phyloP scores from a whole-genome alignment of 192 early-diverging fungal genomes.

The Podila horticola region DNA sequence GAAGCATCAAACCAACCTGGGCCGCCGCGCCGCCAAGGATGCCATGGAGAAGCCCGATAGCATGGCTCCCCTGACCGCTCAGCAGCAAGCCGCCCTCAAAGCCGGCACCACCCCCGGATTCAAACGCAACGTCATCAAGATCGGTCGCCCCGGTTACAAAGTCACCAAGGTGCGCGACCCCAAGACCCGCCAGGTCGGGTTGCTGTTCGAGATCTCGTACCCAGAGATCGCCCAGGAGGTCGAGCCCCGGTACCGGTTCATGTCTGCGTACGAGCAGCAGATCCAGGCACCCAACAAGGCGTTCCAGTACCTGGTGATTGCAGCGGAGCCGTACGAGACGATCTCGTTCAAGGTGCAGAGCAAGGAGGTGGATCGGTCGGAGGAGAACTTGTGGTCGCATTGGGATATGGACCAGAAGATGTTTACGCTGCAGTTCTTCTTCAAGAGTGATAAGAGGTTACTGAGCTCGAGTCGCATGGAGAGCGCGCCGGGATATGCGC shows the following conservation, averaged over 20 bases:
- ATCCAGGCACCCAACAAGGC: slow-evolving; percentile 87
- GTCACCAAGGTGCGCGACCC: slow-evolving; percentile 94
- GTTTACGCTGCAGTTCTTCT: slow-evolving; percentile 95
- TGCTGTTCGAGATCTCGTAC: slow-evolving; percentile 95
- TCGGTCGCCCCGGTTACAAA: slow-evolving; percentile 95
- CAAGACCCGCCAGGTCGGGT: slow-evolving; percentile 83
- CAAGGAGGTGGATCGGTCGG: slow-evolving; percentile 88
- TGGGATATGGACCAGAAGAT: slow-evolving; percentile 93
- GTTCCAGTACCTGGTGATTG: slow-evolving; percentile 94
- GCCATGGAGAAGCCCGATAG: slow-evolving; percentile 70
- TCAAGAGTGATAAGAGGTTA: slow-evolving; percentile 68
- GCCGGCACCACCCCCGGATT: slow-evolving; percentile 56
- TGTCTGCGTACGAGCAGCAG: slow-evolving; percentile 96
- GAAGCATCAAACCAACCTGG: slow-evolving; percentile 96
- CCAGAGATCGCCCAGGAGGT: slow-evolving; percentile 89
- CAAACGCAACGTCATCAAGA: slow-evolving; percentile 88
- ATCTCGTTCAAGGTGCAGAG: slow-evolving; percentile 95
- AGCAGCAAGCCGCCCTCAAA: slow-evolving; percentile 56
- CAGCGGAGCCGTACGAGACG: slow-evolving; percentile 96
- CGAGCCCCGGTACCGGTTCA: slow-evolving; percentile 93
- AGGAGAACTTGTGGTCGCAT: slow-evolving; percentile 91
- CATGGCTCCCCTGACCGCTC: slow-evolving; percentile 44
- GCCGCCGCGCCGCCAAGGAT: slow-evolving; percentile 88
- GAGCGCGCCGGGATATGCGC: slow-evolving; percentile 36
- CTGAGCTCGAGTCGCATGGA: slow-evolving; percentile 46